Evolutionary conservation across 805 yeast genomes (phyloP), one percentile per base, ranked within the genome.

Genomic region (Jamesozyma spencerorum): DNA sequence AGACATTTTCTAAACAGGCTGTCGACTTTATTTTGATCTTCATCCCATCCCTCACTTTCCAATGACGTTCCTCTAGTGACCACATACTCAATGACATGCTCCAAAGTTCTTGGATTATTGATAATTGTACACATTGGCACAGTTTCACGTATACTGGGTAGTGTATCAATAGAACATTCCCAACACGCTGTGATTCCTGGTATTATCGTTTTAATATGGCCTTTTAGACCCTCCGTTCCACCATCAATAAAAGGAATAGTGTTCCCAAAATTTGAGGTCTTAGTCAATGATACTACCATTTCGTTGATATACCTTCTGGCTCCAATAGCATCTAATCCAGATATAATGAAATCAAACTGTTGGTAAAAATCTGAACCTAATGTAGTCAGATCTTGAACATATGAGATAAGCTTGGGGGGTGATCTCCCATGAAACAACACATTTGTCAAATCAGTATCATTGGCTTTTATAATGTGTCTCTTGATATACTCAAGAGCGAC

Each of bases 91-190:
- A 90, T 79, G 53, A 97, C 87, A 60, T 90, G 97, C 51, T 88
- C 96, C 0, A 96, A 92, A 7, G 86, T 62, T 45, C 97, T 64
- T n/a, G 97, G 97, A 7, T 92, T 86, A 43, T 87, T 83, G 2
- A 96, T 94, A 38, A 92, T 80, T 0, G 97, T 92, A 60, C 97
- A 92, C 48, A 90, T 79, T 2, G 97, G 97, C 50, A 79, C 85
- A 0, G 86, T 79, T 6, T 44, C 36, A 29, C 42, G 44, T 45
- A 72, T 75, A 1, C 71, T 66, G 10, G 84, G 75, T 32, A 87
- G 66, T 58, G 94, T 72, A 43, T 80, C 83, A 39, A 85, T 65
- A 4, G 95, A 83, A 54, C 98, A 90, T 58, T 90, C 97, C 65
- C 85, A 90, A 62, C 98, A 90, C 0, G 96, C 82, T 0, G 90